Conservation (phyloP, 768 basidiomycete genomes). For the Phaeolepiota aurea region DNA sequence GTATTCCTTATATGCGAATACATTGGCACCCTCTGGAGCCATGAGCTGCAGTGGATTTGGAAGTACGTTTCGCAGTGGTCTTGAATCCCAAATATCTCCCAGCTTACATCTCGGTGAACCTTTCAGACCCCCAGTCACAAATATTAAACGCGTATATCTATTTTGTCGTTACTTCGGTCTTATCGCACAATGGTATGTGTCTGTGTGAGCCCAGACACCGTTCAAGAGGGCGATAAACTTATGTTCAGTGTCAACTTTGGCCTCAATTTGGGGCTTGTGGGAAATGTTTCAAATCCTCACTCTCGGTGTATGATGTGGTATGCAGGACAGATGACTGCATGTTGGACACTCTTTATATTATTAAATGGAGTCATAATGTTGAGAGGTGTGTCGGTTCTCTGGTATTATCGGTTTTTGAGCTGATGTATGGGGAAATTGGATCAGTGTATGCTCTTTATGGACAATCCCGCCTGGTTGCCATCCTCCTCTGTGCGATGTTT, state of each 20-base stretch:
- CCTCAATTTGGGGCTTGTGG: background rate
- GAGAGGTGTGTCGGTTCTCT: background rate
- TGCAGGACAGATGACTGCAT: background rate
- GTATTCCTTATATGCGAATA: background rate
- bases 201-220: no score
- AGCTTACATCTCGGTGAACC: background rate
- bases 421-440: no score
- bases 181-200: no score
- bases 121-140: no score
- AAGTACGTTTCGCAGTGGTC: background rate
- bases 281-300: background rate
- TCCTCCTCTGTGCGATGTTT: background rate
- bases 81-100: background rate
- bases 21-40: background rate
- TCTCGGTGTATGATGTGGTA: background rate
- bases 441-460: background rate
- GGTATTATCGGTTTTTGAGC: background rate
- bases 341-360: background rate
- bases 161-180: background rate
- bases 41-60: background rate
- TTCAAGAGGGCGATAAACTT: no score
- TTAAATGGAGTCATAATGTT: background rate
- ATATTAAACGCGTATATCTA: background rate
- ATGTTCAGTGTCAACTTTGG: background rate
- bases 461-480: background rate